phyloP scores from a whole-genome alignment of 176 grass and related monocot genomes.

The Eleusine coracana region DNA sequence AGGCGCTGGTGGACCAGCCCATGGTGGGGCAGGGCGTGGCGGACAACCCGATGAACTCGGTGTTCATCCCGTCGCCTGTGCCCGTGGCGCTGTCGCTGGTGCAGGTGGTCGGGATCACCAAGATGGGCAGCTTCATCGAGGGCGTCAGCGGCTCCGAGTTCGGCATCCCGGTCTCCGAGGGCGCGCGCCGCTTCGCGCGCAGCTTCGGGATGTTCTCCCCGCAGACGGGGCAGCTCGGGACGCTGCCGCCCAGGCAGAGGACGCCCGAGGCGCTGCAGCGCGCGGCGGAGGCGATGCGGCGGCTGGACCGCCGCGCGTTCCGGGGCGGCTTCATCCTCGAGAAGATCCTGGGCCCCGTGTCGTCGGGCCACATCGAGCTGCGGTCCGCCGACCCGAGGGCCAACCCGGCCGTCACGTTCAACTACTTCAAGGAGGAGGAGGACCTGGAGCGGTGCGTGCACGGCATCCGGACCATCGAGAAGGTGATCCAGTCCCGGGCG shows the following conservation, averaged over 20 bases:
- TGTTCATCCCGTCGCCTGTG: constrained; percentile 69
- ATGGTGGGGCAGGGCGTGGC: constrained; percentile 79
- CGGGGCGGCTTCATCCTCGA: constrained; percentile 85
- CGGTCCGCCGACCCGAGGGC: constrained; percentile 56
- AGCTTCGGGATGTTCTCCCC: constrained; percentile 78
- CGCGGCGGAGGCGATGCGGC: constrained; percentile 56
- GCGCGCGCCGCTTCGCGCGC: constrained; percentile 23
- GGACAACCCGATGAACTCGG: constrained; percentile 85
- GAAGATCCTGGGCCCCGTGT: constrained; percentile 77
- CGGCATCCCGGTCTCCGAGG: constrained; percentile 40
- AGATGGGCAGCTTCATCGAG: constrained; percentile 77
- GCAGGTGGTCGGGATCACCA: constrained; percentile 80
- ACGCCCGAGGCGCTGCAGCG: constrained; percentile 62
- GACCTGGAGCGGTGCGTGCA: constrained; percentile 63
- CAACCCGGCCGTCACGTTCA: constrained; percentile 87
- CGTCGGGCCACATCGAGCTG: constrained; percentile 67
- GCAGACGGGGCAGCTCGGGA: constrained; percentile 70
- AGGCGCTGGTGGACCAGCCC: constrained; percentile 65
- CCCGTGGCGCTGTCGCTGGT: constrained; percentile 62
- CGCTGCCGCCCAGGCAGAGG: constrained; percentile 68
- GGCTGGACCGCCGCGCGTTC: constrained; percentile 54
- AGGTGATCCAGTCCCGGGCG: constrained; percentile 55
- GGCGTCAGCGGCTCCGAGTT: constrained; percentile 73
- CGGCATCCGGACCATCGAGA: constrained; percentile 67
- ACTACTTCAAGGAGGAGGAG: constrained; percentile 81